Conservation (phyloP, 176 grass and related monocot species). For the Aechmea fasciata region DNA sequence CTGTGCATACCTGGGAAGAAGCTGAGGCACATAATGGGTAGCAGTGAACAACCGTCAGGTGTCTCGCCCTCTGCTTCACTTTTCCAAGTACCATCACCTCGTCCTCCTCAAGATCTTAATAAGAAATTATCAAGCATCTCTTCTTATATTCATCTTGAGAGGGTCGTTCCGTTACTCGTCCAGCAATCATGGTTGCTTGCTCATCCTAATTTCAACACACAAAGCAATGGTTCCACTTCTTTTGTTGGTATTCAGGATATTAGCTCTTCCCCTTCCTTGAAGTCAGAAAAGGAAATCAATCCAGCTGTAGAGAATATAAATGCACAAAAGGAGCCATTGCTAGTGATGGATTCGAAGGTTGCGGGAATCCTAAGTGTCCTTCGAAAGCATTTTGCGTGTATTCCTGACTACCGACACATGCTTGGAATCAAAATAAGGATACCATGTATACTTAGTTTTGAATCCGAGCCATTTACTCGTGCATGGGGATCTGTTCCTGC, state of each 20-base stretch:
- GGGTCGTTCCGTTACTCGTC: slow-evolving; percentile 56
- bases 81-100: slow-evolving; percentile 46
- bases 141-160: slow-evolving; percentile 81
- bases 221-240: slow-evolving; percentile 31
- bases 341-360: slow-evolving; percentile 68
- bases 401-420: slow-evolving; percentile 67
- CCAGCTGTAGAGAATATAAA: slow-evolving; percentile 32
- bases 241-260: slow-evolving; percentile 49
- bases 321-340: slow-evolving; percentile 40
- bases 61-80: slow-evolving; percentile 49
- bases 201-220: slow-evolving; percentile 46
- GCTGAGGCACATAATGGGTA: slow-evolving; percentile 60
- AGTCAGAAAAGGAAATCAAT: slow-evolving; percentile 34
- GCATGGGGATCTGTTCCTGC: slow-evolving; percentile 37
- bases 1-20: slow-evolving; percentile 86
- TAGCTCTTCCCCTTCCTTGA: slow-evolving; percentile 17
- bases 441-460: slow-evolving; percentile 70
- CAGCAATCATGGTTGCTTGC: slow-evolving; percentile 75
- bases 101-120: slow-evolving; percentile 38
- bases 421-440: slow-evolving; percentile 75
- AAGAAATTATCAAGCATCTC: slow-evolving; percentile 39
- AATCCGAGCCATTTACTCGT: slow-evolving; percentile 58
- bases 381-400: slow-evolving; percentile 55
- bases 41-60: slow-evolving; percentile 51
- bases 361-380: slow-evolving; percentile 61